Evolutionary conservation across 1,284 basidiomycete genomes (phyloP).

Genomic region (Coniferiporia sulphurascens): DNA sequence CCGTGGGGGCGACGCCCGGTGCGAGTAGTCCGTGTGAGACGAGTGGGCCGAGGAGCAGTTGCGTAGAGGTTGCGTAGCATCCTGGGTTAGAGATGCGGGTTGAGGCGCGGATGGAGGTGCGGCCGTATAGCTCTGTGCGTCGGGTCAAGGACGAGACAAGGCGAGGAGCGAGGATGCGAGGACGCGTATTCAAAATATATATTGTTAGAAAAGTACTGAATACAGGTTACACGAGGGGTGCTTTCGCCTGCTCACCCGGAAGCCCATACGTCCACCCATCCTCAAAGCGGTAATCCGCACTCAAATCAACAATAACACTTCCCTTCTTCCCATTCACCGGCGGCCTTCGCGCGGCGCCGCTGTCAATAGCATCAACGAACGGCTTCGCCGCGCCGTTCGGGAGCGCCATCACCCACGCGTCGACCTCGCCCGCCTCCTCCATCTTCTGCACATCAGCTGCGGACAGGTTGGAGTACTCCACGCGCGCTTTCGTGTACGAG

Average conservation of each 20-base stretch:
- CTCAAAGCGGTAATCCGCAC: slow-evolving; percentile 96
- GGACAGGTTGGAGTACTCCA: slow-evolving; percentile 81
- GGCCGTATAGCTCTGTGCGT: slow-evolving; percentile 86
- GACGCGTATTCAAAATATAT: slow-evolving; percentile 17
- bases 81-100: slow-evolving; percentile 95
- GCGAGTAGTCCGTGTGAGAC: slow-evolving; percentile 58
- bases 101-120: slow-evolving; percentile 61
- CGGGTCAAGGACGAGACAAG: slow-evolving; percentile 16
- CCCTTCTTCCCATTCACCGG: slow-evolving; percentile 30
- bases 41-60: slow-evolving; percentile 89
- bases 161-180: slow-evolving; percentile 14
- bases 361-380: slow-evolving; percentile 93
- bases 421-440: slow-evolving; percentile 85
- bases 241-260: slow-evolving; percentile 75
- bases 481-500: slow-evolving; percentile 75
- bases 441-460: slow-evolving; percentile 75
- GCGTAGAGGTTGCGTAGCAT: slow-evolving; percentile 93
- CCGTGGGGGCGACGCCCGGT: slow-evolving; percentile 66
- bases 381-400: slow-evolving; percentile 97
- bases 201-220: slow-evolving; percentile 15
- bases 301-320: slow-evolving; percentile 86
- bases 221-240: slow-evolving; percentile 15
- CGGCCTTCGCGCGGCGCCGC: slow-evolving; percentile 45
- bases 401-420: slow-evolving; percentile 97
- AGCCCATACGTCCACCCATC: slow-evolving; percentile 95